Evolutionary conservation across 176 grass and related monocot genomes (phyloP).

Genomic region (sorghum (Sorghum bicolor)): Sorghum_bicolor_NCBIv3 NC_012873.2:49983001-49983500

Average conservation of each 20-base stretch:
- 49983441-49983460: background rate
- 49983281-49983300: slow-evolving; percentile 88
- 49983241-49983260: slow-evolving; percentile 58
- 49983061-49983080: slow-evolving; percentile 17
- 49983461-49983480: background rate
- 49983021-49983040: background rate
- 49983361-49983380: background rate
- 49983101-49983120: slow-evolving; percentile 61
- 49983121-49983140: slow-evolving; percentile 67
- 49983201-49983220: slow-evolving; percentile 90
- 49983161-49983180: slow-evolving; percentile 83
- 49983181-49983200: slow-evolving; percentile 78
- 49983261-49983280: slow-evolving; percentile 82
- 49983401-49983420: background rate
- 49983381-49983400: background rate
- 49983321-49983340: background rate
- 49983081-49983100: slow-evolving; percentile 44
- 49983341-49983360: background rate
- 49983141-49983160: slow-evolving; percentile 82
- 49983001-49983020: background rate
- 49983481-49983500: background rate
- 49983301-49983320: slow-evolving; percentile 49
- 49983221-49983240: slow-evolving; percentile 59
- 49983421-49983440: background rate
- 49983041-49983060: slow-evolving; percentile 1